phyloP scores from a whole-genome alignment of 2,329 filamentous ascomycete species.

The Chaetomiaceae sp. region DNA sequence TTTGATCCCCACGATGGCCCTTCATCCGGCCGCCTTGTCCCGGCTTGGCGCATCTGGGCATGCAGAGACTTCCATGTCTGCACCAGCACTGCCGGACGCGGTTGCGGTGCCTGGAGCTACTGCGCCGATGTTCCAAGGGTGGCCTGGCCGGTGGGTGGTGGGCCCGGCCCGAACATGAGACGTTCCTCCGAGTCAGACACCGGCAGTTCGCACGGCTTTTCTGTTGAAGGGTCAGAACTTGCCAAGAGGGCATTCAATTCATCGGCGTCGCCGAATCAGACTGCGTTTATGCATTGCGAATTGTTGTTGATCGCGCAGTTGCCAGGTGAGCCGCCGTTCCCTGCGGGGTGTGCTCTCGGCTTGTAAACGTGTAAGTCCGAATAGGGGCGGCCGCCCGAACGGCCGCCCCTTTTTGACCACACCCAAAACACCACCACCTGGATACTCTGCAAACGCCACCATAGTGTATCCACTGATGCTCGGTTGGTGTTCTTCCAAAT shows the following conservation, averaged over 20 bases:
- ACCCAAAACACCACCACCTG: background rate
- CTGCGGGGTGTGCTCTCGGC: too few species aligned
- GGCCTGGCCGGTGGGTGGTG: slow-evolving; percentile 3
- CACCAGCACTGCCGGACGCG: background rate
- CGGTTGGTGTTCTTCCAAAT: too few species aligned
- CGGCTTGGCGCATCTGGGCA: background rate
- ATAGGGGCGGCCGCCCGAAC: too few species aligned
- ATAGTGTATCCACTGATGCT: too few species aligned
- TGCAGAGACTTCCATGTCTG: background rate
- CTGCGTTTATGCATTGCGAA: too few species aligned
- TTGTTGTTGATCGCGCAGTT: too few species aligned
- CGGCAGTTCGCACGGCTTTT: background rate
- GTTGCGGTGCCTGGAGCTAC: background rate
- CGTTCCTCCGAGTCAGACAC: slow-evolving; percentile 10
- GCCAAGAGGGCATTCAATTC: too few species aligned
- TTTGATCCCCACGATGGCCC: slow-evolving; percentile 5
- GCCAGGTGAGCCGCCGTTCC: too few species aligned
- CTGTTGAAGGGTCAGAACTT: too few species aligned
- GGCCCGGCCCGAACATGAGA: slow-evolving; percentile 8
- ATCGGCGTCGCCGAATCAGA: too few species aligned
- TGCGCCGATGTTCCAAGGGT: slow-evolving; percentile 2
- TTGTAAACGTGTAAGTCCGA: background rate
- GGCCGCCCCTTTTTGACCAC: too few species aligned
- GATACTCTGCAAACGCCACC: too few species aligned
- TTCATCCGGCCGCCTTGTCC: background rate